These are phyloP conservation scores for Daldinia grandis DNA, from an alignment of 495 filamentous ascomycete genomes.

Conservation along the genomic window DNA sequence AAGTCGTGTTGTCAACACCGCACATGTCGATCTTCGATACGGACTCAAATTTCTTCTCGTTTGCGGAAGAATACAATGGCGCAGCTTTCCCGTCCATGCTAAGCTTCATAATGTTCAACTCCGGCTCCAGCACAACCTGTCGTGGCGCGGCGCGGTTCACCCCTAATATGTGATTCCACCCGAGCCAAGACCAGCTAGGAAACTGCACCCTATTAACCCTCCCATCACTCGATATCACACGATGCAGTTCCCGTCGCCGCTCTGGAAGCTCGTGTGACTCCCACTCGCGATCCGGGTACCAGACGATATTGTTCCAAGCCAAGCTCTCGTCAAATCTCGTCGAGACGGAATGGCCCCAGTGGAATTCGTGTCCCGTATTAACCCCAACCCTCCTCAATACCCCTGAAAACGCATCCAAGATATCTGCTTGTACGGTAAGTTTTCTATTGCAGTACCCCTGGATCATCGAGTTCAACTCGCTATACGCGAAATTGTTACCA, in stretches of 20 bases:
- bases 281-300: slow-evolving; percentile 6
- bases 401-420: slow-evolving; percentile 31
- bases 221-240: slow-evolving; percentile 12
- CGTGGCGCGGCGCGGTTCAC: slow-evolving; percentile 15
- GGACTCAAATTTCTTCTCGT: slow-evolving; percentile 4
- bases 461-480: slow-evolving; percentile 16
- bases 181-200: slow-evolving; percentile 36
- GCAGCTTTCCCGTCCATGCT: slow-evolving; percentile 9
- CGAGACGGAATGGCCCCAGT: slow-evolving; percentile 32
- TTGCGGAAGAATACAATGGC: not conserved
- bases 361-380: slow-evolving; percentile 29
- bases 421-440: slow-evolving; percentile 13
- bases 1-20: slow-evolving; percentile 19
- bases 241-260: slow-evolving; percentile 12
- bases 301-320: slow-evolving; percentile 20
- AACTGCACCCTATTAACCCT: slow-evolving; percentile 14
- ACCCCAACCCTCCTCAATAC: slow-evolving; percentile 11
- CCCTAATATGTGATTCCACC: slow-evolving; percentile 18
- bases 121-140: slow-evolving; percentile 20
- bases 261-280: not conserved
- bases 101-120: slow-evolving; percentile 25
- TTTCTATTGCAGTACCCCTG: slow-evolving; percentile 15
- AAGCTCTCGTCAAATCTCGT: slow-evolving; percentile 21
- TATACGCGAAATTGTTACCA: slow-evolving; percentile 20
- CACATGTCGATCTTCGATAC: slow-evolving; percentile 13